Base-by-base conservation (phyloP, 2,329 filamentous ascomycete species). In the Venturia pyrina region DNA sequence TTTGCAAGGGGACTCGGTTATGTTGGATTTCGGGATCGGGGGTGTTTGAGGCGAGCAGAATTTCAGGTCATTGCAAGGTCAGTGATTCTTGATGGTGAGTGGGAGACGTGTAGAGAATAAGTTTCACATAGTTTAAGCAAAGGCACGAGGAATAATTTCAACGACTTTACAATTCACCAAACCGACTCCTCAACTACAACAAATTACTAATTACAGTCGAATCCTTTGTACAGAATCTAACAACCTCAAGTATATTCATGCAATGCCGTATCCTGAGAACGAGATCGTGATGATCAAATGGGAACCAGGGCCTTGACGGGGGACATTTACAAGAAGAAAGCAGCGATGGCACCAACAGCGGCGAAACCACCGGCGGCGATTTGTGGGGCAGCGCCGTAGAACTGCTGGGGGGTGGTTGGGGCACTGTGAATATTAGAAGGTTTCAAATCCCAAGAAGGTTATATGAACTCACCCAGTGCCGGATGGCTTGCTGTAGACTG, bases 321-420 rank as follows among this genome's bases (percentile, higher is more conserved):
- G 24, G 63, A 50, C 63, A 60, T 60, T 65, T 65, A 65, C 50
- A 65, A 60, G 53, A 65, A 53, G 34, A 65, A 5, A 53, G 63
- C 63, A 44, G 63, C 63, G 28, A 65, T 37, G 63, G 63, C 63
- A 61, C 63, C 63, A 43, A 34, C 63, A 34, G 44, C 63, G 53
- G 63, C 63, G 34, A 60, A 8, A 28, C 50, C 44, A 60, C 37
- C 63, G 53, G 44, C 63, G 41, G 63, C 63, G 17, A 57, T 24
- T 34, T 65, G 48, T 32, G 63, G 53, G 10, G 63, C 63, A 44
- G 63, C 63, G 34, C 63, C 63, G 32, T 48, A 57, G 63, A 65
- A 65, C 34, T 65, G 46, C 28, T 40, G n/a, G 8, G 63, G 63
- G 19, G 28, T 65, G 63, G 24, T 15, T 59, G 53, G 32, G 19